A percentile compares a stretch with the other conserved stretches of the same genome.
Conservation (phyloP, 176 grass and related monocot genomes). For the bread wheat (Triticum aestivum) region IWGSC_CS_RefSeq_v2.1 NC_057813.1:572587101-572587600, state of each 20-base stretch:
- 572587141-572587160: neutral
- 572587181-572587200: neutral
- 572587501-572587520: neutral
- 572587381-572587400: constrained; percentile 33
- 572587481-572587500: neutral
- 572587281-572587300: constrained; percentile 75
- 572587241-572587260: constrained; percentile 42
- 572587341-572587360: constrained; percentile 35
- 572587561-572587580: constrained; percentile 65
- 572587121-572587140: neutral
- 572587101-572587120: neutral
- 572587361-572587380: constrained; percentile 11
- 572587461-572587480: neutral
- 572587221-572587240: constrained; percentile 36
- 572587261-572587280: constrained; percentile 74
- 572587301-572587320: constrained; percentile 84
- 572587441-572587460: neutral
- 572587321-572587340: constrained; percentile 79
- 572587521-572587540: neutral
- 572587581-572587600: constrained; percentile 38
- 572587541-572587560: constrained; percentile 35
- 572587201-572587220: constrained; percentile 49
- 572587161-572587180: neutral
- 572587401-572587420: constrained; percentile 28
- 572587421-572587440: constrained; percentile 38